phyloP scores from a whole-genome alignment of 129 eudicot species.

The Artemisia tridentata region DNA sequence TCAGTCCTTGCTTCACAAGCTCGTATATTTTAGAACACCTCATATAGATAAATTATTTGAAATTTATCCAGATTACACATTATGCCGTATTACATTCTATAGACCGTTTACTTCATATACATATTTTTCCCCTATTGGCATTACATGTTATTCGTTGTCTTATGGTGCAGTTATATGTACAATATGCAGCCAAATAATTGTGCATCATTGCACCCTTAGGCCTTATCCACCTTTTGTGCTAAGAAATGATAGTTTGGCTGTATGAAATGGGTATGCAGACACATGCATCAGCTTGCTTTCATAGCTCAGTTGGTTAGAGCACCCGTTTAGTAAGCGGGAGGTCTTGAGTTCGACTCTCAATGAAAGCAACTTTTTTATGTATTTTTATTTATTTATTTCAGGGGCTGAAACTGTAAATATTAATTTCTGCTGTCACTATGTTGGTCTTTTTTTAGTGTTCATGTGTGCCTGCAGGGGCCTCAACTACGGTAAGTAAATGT shows the following conservation, averaged over 20 bases:
- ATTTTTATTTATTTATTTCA: too few species aligned
- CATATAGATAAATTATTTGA: background rate
- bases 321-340: slow-evolving; percentile 86
- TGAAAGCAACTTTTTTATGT: slow-evolving; percentile 21
- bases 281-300: background rate
- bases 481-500: too few species aligned
- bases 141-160: background rate
- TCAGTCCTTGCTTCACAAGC: background rate
- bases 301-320: slow-evolving; percentile 64
- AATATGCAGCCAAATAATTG: background rate
- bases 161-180: background rate
- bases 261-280: background rate
- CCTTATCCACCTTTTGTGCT: background rate
- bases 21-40: background rate
- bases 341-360: slow-evolving; percentile 99
- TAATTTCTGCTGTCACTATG: too few species aligned
- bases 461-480: too few species aligned
- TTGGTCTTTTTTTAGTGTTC: too few species aligned
- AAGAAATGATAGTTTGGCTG: background rate
- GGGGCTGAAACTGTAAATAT: too few species aligned
- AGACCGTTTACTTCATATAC: background rate
- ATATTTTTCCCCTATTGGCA: background rate
- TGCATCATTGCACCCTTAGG: slow-evolving; percentile 3
- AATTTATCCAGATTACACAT: background rate
- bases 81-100: background rate